Percentiles rank a stretch among this genome's conserved stretches.
phyloP scores from a whole-genome alignment of 306 rosid genomes.

The Myrica gale region DNA sequence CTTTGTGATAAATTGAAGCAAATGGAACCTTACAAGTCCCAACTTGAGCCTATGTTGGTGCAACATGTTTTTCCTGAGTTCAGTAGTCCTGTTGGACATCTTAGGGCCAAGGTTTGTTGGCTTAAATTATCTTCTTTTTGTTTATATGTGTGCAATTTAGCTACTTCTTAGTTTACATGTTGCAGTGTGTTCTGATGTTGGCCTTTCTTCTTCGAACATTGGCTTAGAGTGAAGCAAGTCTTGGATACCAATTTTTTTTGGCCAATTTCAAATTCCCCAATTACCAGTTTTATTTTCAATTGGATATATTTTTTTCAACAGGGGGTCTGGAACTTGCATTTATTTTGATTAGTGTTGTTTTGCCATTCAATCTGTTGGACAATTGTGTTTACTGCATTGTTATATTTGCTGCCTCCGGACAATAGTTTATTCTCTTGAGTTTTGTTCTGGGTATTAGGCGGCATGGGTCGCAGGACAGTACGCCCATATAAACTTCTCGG shows the following conservation, averaged over 20 bases:
- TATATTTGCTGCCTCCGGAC: not conserved
- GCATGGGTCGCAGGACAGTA: constrained; percentile 99
- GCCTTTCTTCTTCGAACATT: not conserved
- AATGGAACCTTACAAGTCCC: constrained; percentile 91
- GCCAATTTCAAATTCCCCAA: not conserved
- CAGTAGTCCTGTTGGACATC: constrained; percentile 91
- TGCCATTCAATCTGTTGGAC: not conserved
- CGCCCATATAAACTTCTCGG: constrained; percentile 75
- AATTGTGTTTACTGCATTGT: not conserved
- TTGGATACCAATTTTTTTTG: not conserved
- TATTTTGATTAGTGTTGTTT: not conserved
- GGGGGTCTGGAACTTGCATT: too few relatives aligned
- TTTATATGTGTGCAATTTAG: not conserved
- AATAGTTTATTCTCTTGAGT: constrained; percentile 8
- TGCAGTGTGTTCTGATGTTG: not conserved
- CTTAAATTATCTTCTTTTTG: constrained; percentile 13
- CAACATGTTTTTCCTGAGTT: constrained; percentile 98
- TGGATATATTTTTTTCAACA: not conserved
- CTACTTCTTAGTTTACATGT: not conserved
- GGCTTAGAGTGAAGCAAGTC: not conserved
- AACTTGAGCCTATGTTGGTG: constrained; percentile 92
- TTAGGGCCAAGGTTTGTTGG: constrained; percentile 81
- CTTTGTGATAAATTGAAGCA: constrained; percentile 96
- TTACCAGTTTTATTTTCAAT: not conserved
- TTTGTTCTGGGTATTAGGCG: constrained; percentile 53